Percentiles rank a stretch among this genome's conserved stretches.
phyloP scores from a whole-genome alignment of 768 basidiomycete species.

The Saitozyma sp. region DNA sequence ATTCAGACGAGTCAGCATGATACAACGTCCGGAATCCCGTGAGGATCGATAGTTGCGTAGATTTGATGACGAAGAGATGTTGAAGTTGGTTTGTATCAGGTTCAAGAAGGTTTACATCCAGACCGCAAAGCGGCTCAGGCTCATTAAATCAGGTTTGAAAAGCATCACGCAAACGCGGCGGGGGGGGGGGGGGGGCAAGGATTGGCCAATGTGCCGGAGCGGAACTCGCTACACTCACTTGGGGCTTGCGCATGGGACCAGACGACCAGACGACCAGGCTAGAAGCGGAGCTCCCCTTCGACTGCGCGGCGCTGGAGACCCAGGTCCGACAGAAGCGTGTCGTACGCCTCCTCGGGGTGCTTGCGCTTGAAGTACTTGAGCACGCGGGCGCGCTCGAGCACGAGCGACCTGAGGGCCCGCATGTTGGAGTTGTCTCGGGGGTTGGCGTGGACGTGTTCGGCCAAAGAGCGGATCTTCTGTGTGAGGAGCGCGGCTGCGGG shows the following conservation, averaged over 20 bases:
- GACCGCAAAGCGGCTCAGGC: constrained; percentile 38
- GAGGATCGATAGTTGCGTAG: neutral
- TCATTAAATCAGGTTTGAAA: constrained; percentile 51
- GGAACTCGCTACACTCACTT: constrained; percentile 7
- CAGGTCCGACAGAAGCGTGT: constrained; percentile 67
- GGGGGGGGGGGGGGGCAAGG: neutral
- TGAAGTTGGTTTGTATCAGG: constrained; percentile 18
- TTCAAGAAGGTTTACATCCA: constrained; percentile 37
- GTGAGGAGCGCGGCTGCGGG: constrained; percentile 81
- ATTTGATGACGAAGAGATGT: constrained; percentile 1
- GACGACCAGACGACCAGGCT: neutral
- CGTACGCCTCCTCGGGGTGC: constrained; percentile 57
- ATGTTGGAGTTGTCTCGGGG: constrained; percentile 75
- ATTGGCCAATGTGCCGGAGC: too few species aligned
- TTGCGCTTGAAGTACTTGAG: constrained; percentile 65
- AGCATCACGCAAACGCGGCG: constrained; percentile 28
- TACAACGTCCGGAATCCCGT: neutral
- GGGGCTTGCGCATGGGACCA: neutral
- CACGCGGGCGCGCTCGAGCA: constrained; percentile 79
- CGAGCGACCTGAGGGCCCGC: constrained; percentile 70
- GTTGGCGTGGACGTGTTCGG: constrained; percentile 64
- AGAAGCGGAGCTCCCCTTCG: constrained; percentile 75
- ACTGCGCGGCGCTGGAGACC: constrained; percentile 77
- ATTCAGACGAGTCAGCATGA: constrained; percentile 9
- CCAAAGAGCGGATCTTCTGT: constrained; percentile 77